Conservation (phyloP, 768 basidiomycete species). For the Boletus rex-veris region DNA sequence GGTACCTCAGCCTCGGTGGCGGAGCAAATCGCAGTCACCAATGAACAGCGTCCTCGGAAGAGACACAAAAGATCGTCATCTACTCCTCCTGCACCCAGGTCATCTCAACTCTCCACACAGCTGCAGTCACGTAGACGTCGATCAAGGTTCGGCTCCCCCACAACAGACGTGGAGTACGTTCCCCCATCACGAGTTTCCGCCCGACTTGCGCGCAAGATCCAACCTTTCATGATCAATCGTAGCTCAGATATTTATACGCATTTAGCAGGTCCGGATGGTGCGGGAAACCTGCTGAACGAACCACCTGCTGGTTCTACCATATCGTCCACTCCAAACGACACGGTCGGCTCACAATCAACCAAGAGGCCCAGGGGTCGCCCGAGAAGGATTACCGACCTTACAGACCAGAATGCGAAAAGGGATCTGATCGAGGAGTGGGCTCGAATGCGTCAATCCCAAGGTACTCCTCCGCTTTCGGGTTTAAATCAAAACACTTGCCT, state of each 20-base stretch:
- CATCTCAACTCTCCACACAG: constrained; percentile 10
- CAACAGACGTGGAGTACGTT: neutral
- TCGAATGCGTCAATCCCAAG: constrained; percentile 28
- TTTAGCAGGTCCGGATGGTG: constrained; percentile 22
- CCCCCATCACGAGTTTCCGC: constrained; percentile 17
- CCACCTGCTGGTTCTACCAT: constrained; percentile 1
- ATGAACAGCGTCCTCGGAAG: constrained; percentile 17
- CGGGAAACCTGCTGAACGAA: constrained; percentile 7
- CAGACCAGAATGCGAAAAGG: constrained; percentile 21
- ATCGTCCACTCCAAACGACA: neutral
- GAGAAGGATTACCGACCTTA: constrained; percentile 13
- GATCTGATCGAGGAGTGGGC: constrained; percentile 31
- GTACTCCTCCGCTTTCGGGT: constrained; percentile 15
- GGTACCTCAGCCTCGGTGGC: neutral
- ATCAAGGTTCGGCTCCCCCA: constrained; percentile 16
- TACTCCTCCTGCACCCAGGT: constrained; percentile 10
- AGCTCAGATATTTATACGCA: constrained; percentile 28
- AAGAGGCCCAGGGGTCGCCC: constrained; percentile 16
- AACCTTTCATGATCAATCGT: constrained; percentile 10
- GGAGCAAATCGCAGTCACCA: neutral
- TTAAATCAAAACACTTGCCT: constrained; percentile 2
- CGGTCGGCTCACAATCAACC: neutral
- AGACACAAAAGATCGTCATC: constrained; percentile 21
- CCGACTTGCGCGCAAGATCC: constrained; percentile 20
- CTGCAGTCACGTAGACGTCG: constrained; percentile 14